Percentiles rank a stretch among this genome's conserved stretches.
phyloP scores from a whole-genome alignment of 106 monocot species.

The Posidonia australis region DNA sequence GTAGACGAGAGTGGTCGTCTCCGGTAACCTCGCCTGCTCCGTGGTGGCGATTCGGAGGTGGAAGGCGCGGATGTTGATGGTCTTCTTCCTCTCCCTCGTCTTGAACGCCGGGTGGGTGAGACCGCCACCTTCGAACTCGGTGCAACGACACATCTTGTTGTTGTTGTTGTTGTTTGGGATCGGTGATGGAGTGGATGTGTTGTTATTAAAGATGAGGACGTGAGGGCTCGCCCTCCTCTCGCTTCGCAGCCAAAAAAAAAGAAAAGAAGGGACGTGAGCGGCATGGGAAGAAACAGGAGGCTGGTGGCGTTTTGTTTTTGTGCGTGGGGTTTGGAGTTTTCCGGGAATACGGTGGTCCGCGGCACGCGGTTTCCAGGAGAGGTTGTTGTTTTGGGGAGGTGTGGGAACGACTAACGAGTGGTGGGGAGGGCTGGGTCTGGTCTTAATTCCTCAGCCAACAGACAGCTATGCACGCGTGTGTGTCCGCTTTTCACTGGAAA shows the following conservation, averaged over 20 bases:
- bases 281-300: neutral
- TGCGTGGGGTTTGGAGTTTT: neutral
- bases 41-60: conserved; percentile 26
- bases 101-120: neutral
- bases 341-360: neutral
- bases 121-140: neutral
- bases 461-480: too few species aligned
- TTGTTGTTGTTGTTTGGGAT: neutral
- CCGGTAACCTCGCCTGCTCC: conserved; percentile 9
- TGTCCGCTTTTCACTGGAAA: too few species aligned
- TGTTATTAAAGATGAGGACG: neutral
- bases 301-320: neutral
- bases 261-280: neutral
- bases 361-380: conserved; percentile 2
- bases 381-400: neutral
- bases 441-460: too few species aligned
- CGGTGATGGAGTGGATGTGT: neutral
- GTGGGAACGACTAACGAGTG: too few species aligned
- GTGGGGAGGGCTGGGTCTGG: too few species aligned
- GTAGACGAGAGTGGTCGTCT: conserved; percentile 50
- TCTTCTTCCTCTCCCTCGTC: conserved; percentile 1
- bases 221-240: neutral
- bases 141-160: conserved; percentile 1
- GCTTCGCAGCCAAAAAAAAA: neutral
- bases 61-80: conserved; percentile 39